Base-by-base conservation (phyloP, 257 asterid genomes). In the Solanum ossicruentum region DNA sequence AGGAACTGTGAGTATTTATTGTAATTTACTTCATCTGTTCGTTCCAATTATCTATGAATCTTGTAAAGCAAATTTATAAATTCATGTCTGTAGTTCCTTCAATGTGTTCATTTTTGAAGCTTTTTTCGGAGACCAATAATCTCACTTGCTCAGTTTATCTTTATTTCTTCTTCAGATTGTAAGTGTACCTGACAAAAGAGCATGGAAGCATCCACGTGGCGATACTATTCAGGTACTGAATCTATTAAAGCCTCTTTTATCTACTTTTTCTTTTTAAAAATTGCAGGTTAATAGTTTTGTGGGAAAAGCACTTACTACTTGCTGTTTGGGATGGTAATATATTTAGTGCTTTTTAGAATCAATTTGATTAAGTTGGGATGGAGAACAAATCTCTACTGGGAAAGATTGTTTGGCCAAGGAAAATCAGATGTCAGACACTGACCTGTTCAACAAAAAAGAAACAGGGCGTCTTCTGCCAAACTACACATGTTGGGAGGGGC, bases 171-270 rank as follows among this genome's bases (percentile, higher is more conserved):
- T 75, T 83, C 88, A 94, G 99, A 87, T 94, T 85, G 97, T 94
- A 67, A 95, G 89, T 89, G 94, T 95, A 84, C 97, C 97, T 84
- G 98, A 95, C 89, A 89, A 87, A 89, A 93, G 98, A 88, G 91
- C 88, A 36, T 90, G 91, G 56, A 94, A 85, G 88, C 92, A 87
- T 86, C 89, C 90, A 57, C 95, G 86, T 7, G 90, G 93, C 32
- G 97, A 95, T 45, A 89, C 65, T 89, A 89, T 94, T 90, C 98
- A 95, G 97, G 99, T 95, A 16, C 65, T 20, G 79, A 61, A 86
- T 28, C 47, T 88, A 85, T 67, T 67, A 54, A 61, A 26, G 51
- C 83, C 82, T 54, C 65, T 75, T 66, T 69, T 78, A 70, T 77
- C 41, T 26, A 65, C 43, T 82, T 12, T 84, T n/a, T 81, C 36